phyloP scores from a whole-genome alignment of 2,329 filamentous ascomycete species.

The Coniochaeta hoffmannii region DNA sequence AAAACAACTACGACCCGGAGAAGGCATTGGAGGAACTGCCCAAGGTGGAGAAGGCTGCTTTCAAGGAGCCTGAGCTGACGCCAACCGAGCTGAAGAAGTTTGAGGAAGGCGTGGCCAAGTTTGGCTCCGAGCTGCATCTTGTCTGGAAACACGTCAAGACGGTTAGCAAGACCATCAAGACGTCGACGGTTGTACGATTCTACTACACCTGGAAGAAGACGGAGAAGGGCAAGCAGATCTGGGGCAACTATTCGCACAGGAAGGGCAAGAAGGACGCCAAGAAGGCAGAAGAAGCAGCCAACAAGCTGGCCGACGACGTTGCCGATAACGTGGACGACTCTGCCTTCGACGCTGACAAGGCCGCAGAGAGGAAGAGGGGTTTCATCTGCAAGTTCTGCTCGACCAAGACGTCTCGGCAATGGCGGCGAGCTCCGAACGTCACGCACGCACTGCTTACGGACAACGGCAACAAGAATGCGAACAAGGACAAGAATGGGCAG shows the following conservation, averaged over 20 bases:
- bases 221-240: conserved; percentile 73
- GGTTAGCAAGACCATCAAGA: conserved; percentile 40
- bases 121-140: conserved; percentile 79
- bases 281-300: conserved; percentile 60
- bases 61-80: conserved; percentile 79
- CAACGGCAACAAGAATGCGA: conserved; percentile 52
- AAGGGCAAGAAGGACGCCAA: conserved; percentile 86
- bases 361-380: conserved; percentile 65
- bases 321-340: conserved; percentile 92
- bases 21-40: conserved; percentile 64
- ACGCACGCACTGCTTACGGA: conserved; percentile 60
- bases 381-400: conserved; percentile 95
- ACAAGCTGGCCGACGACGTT: conserved; percentile 83
- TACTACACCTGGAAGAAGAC: conserved; percentile 99
- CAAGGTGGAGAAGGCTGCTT: conserved; percentile 59
- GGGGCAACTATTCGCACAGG: conserved; percentile 80
- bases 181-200: conserved; percentile 77
- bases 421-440: conserved; percentile 80
- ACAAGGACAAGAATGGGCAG: conserved; percentile 70
- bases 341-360: conserved; percentile 87
- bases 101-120: conserved; percentile 84
- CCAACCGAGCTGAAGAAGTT: conserved; percentile 80
- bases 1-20: conserved; percentile 63
- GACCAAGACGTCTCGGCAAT: conserved; percentile 74
- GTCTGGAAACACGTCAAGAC: conserved; percentile 83